These are phyloP conservation scores for Porodaedalea pini DNA, from an alignment of 1,284 basidiomycete species.

Conservation along the genomic window DNA sequence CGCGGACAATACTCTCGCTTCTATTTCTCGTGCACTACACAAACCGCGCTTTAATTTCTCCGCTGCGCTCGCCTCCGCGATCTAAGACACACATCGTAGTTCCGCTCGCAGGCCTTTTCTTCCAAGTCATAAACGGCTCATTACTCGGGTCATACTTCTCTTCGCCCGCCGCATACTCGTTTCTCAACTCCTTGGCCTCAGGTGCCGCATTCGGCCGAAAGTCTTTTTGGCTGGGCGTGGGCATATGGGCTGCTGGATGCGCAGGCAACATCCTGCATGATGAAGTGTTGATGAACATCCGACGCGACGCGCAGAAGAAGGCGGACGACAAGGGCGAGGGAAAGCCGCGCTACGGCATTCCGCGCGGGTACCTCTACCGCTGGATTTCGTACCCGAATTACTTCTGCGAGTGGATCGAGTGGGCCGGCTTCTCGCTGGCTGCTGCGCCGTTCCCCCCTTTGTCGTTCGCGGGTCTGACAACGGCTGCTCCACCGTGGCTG, in stretches of 20 bases:
- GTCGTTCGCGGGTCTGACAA: conserved; percentile 23
- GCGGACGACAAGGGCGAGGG: conserved; percentile 23
- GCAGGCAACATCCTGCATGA: conserved; percentile 84
- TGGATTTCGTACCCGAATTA: conserved; percentile 92
- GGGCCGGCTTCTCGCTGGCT: conserved; percentile 76
- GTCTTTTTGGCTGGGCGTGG: conserved; percentile 60
- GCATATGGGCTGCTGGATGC: conserved; percentile 69
- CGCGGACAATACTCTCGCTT: conserved; percentile 40
- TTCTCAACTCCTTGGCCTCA: background rate
- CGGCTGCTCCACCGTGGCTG: conserved; percentile 64
- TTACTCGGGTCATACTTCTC: conserved; percentile 69
- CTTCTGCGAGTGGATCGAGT: conserved; percentile 88
- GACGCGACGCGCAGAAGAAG: conserved; percentile 38
- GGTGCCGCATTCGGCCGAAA: conserved; percentile 36
- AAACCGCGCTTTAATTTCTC: conserved; percentile 81
- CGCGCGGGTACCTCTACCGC: conserved; percentile 74
- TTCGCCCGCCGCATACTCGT: conserved; percentile 40
- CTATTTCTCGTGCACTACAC: conserved; percentile 78
- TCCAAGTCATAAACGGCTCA: conserved; percentile 74
- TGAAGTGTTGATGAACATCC: conserved; percentile 78
- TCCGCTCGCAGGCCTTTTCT: conserved; percentile 51
- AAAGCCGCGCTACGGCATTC: conserved; percentile 68
- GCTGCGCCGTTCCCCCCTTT: conserved; percentile 41
- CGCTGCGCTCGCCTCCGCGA: conserved; percentile 77
- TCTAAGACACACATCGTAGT: conserved; percentile 75